phyloP scores from a whole-genome alignment of 2,329 filamentous ascomycete genomes.

The Aspergillus ruber region DNA sequence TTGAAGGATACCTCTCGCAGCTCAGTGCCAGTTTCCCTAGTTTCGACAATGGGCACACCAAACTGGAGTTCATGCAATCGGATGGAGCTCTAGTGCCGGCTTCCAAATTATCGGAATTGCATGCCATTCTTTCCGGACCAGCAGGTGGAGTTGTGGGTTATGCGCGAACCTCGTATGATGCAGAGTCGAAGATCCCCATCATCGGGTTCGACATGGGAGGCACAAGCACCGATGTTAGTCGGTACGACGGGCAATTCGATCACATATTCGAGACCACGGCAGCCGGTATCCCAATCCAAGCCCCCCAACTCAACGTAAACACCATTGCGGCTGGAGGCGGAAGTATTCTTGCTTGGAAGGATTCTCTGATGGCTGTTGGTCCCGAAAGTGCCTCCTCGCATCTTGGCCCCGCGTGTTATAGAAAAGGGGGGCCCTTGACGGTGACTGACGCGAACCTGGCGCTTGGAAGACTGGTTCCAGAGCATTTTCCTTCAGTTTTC shows the following conservation, averaged over 20 bases:
- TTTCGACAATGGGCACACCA: constrained; percentile 68
- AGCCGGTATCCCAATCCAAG: constrained; percentile 82
- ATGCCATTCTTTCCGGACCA: constrained; percentile 80
- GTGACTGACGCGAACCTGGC: constrained; percentile 92
- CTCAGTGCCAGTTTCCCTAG: constrained; percentile 77
- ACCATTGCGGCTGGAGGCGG: constrained; percentile 85
- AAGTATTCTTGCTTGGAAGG: constrained; percentile 47
- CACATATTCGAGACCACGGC: constrained; percentile 91
- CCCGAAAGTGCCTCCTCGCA: constrained; percentile 85
- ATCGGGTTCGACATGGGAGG: constrained; percentile 95
- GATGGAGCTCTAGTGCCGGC: constrained; percentile 59
- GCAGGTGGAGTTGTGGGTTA: constrained; percentile 93
- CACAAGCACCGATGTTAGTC: constrained; percentile 81
- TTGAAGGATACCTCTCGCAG: constrained; percentile 68
- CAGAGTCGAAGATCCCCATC: constrained; percentile 68
- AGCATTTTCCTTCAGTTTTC: constrained; percentile 92
- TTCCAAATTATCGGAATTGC: constrained; percentile 66
- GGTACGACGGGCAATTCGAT: constrained; percentile 79
- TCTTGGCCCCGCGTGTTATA: constrained; percentile 82
- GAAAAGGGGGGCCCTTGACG: constrained; percentile 79
- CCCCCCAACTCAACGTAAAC: constrained; percentile 83
- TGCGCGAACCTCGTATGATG: constrained; percentile 79
- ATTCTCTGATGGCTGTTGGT: constrained; percentile 57
- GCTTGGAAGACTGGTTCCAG: constrained; percentile 72
- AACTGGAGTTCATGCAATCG: constrained; percentile 87